Base-by-base conservation (phyloP, 805 yeast genomes). In the Candida sonorensis region DNA sequence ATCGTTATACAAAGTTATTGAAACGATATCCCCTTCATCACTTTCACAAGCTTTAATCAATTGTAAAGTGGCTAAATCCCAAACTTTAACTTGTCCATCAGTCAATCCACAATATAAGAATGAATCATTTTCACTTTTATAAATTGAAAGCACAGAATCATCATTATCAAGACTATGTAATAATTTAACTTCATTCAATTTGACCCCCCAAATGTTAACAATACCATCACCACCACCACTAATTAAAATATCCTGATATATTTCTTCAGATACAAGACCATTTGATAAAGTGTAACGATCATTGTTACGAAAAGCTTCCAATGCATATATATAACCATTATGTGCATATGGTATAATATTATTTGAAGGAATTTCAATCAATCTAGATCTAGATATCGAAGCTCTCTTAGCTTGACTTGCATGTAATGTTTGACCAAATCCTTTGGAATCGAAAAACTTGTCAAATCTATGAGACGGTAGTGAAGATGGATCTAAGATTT, bases 171-270 rank as follows among this genome's bases (percentile, higher is more conserved):
- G 54, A 7, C 64, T 50, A 14, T 61, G 57, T 0, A 63, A 30
- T 14, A 59, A 42, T 5, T 35, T 39, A 12, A 60, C 20, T 7
- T 35, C 46, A 39, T 36, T 29, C 5, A 46, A 41, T 5, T 40
- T 27, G 17, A 76, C 46, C 0, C 74, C 71, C 97, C 97, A 90
- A 10, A 86, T 53, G 45, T 84, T 84, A n/a, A 81, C 72, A 7
- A 70, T 46, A 0, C 97, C 97, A 58, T 92, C 97, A 28, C 97
- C 97, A 31, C 95, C 94, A 17, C 94, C 90, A 3, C 83, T 67
- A 4, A 80, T 56, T 7, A 82, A 49, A 8, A 61, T 53, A 23
- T 67, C 69, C 5, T 55, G 38, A 26, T 33, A 46, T n/a, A n/a
- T n/a, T n/a, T 41, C 44, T 14, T 51, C 55, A 2, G 55, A 44